Base-by-base conservation (phyloP, 176 grass and related monocot species). In the Puccinellia tenuiflora region DNA sequence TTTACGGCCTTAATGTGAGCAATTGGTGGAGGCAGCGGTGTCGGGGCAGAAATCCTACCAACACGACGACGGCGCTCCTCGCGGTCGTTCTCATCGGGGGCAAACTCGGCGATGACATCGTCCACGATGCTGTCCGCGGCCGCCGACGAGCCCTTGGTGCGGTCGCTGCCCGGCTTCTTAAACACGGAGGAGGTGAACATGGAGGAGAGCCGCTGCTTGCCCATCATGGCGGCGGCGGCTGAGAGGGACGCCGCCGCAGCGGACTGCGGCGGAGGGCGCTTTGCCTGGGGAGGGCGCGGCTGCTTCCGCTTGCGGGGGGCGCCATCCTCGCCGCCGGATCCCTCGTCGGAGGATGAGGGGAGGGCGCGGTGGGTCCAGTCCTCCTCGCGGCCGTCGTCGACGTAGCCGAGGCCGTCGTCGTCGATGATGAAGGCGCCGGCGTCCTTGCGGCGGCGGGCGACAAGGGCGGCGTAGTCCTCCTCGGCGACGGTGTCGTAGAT, bases 401-500 rank as follows among this genome's bases (percentile, higher is more conserved):
- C 88, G 80, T 99, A 99, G 25, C 96, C 96, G 18, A 96, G 86
- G 62, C 91, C 96, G 18, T 91, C 93, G 68, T 99, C 96, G 52
- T 99, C 96, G 42, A 95, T 82, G 43, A 99, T 96, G 69, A 99
- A 99, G 21, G 68, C 90, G 2, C 81, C 81, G 2, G 87, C 93
- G 13, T 90, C 91, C 72, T 71, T 87, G 18, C 87, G 82, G 65
- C 96, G 96, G 61, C 91, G 88, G 29, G 91, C 89, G 11, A 99
- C 96, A 71, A 99, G 93, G 2, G 86, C 93, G 22, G 70, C 85
- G 85, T 99, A 99, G 61, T 92, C 91, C 26, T 99, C 93, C 62
- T 99, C 96, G 3, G 80, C 65, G 56, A 99, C 77, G 37, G 93
- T 96, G 87, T 99, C 96, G 54, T 92, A 99, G 91, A 99, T 96